Evolutionary conservation across 2,329 filamentous ascomycete genomes (phyloP).

Genomic region (Nakataea oryzae): DNA sequence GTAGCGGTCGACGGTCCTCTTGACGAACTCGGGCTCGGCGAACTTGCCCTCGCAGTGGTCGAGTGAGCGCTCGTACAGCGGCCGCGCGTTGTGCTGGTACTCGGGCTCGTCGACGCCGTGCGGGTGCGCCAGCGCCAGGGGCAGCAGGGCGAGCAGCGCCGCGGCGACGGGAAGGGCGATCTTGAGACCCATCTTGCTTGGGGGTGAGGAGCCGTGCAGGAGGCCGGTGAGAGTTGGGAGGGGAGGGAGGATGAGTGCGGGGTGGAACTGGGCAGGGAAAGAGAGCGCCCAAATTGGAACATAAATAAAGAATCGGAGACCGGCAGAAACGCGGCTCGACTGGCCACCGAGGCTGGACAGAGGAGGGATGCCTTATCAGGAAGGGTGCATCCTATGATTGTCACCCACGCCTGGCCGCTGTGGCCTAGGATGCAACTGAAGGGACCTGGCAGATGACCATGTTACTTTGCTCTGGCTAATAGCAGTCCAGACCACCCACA

Average conservation of each 20-base stretch:
- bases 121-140: conserved; percentile 14
- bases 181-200: conserved; percentile 13
- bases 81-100: conserved; percentile 10
- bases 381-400: background rate
- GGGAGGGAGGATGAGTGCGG: background rate
- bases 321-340: no score
- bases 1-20: conserved; percentile 17
- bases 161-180: conserved; percentile 8
- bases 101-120: conserved; percentile 15
- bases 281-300: background rate
- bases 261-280: no score
- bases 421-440: background rate
- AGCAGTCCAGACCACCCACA: background rate
- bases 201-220: background rate
- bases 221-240: background rate
- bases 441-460: background rate
- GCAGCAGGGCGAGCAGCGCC: conserved; percentile 13
- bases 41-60: conserved; percentile 17
- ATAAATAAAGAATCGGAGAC: background rate
- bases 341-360: background rate
- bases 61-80: conserved; percentile 16
- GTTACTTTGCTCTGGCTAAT: background rate
- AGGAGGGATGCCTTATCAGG: background rate
- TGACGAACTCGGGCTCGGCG: conserved; percentile 14
- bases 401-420: no score